Percentiles rank a stretch among this genome's conserved stretches.
Conservation (phyloP, 2,329 filamentous ascomycete species). For the Myriosclerotinia curreyana region DNA sequence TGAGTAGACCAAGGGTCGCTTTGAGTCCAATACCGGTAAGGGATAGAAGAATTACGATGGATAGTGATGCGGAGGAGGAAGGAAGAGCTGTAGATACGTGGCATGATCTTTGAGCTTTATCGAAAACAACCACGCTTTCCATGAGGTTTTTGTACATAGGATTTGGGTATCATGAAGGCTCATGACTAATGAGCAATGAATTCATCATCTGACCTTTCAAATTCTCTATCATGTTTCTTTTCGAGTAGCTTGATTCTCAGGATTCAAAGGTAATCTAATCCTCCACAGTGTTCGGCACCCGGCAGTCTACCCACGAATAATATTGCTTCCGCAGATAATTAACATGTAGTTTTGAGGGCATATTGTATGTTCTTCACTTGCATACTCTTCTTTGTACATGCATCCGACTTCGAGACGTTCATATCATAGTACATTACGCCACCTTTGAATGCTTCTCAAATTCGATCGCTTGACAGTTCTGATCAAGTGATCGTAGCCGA, state of each 20-base stretch:
- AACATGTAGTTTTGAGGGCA: too few relatives aligned
- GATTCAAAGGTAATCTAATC: neutral
- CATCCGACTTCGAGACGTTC: too few relatives aligned
- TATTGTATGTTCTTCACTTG: too few relatives aligned
- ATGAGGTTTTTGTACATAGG: neutral
- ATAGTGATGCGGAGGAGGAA: neutral
- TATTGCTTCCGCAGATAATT: too few relatives aligned
- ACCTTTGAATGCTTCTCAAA: too few relatives aligned
- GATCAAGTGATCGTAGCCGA: too few relatives aligned
- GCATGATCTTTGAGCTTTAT: conserved; percentile 7
- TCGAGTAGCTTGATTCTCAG: neutral
- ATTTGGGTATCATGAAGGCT: neutral
- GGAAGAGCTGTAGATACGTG: conserved; percentile 4
- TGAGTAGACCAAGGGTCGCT: conserved; percentile 75
- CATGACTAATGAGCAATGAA: conserved; percentile 6
- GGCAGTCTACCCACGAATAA: too few relatives aligned
- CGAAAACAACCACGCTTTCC: neutral
- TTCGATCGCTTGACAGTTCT: too few relatives aligned
- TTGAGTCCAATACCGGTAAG: conserved; percentile 56
- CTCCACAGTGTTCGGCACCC: too few relatives aligned
- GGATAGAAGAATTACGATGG: neutral
- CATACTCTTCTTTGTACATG: too few relatives aligned
- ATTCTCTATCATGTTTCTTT: neutral
- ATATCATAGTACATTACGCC: too few relatives aligned
- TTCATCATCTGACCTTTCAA: neutral